Base-by-base conservation (phyloP, 2,329 filamentous ascomycete genomes). In the Colletotrichum lupini region DNA sequence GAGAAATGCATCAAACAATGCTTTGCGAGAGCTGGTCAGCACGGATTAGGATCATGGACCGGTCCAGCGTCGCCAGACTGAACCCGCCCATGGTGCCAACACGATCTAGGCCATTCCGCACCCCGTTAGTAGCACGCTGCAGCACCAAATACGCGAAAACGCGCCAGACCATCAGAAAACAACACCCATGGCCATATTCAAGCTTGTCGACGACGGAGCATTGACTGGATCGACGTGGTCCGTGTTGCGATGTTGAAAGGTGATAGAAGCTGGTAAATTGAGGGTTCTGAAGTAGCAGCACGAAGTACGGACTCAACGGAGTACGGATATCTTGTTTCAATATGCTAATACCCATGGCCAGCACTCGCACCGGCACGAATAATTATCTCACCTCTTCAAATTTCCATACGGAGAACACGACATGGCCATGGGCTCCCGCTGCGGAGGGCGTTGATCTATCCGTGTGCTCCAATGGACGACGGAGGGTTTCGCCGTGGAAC, bases 391-490 rank as follows among this genome's bases (percentile, higher is more conserved):
- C 42, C 1, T 11, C 19, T 22, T n/a, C 16, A 42, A 42, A 49
- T 22, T n/a, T n/a, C 37, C n/a, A 35, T 35, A 12, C 11, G 1
- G 32, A 12, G 6, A n/a, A 61, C 37, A 70, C 60, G 67, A 56
- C 67, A 70, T 70, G 42, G 35, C 49, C 32, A 12, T 57, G 59
- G 59, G 60, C 14, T 55, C 46, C 60, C 32, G 5, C 22, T 56
- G 57, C 19, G 28, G 37, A 32, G 49, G 71, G 71, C 3, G 71
- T 73, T 37, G 67, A 49, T 59, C 67, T 73, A 71, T 71, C 70
- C 19, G 16, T 52, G 35, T 3, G 14, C 26, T 7, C 16, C 67
- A 42, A 60, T 61, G 19, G 57, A 28, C 32, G 60, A 28, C 52
- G 16, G 57, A 71, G 35, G 65, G 37, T 57, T 65, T 73, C 19